Evolutionary conservation across 192 early-diverging fungal genomes (phyloP).

Genomic region (Radiomyces spectabilis): DNA sequence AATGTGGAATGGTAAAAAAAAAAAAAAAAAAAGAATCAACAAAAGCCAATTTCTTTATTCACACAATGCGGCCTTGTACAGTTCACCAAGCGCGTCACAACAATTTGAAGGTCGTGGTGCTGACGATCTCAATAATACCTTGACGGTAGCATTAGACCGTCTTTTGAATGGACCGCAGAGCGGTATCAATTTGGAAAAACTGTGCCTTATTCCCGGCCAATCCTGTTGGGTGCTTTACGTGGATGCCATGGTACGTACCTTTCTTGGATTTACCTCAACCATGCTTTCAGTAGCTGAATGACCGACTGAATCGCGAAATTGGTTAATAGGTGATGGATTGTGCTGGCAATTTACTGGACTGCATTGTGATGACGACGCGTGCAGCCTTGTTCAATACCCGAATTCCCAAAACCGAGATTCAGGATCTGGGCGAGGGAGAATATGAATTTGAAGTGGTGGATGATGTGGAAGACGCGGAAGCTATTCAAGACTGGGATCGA

Average conservation of each 20-base stretch:
- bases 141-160: constrained; percentile 76
- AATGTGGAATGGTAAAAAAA: constrained; percentile 79
- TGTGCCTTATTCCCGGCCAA: constrained; percentile 87
- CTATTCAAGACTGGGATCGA: constrained; percentile 66
- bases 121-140: constrained; percentile 79
- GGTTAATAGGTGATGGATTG: constrained; percentile 64
- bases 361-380: constrained; percentile 75
- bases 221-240: constrained; percentile 89
- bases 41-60: background rate
- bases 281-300: background rate
- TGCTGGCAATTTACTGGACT: constrained; percentile 81
- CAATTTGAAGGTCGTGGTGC: constrained; percentile 72
- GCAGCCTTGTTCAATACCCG: constrained; percentile 86
- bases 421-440: constrained; percentile 71
- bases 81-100: constrained; percentile 76
- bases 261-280: background rate
- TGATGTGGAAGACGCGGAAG: constrained; percentile 76
- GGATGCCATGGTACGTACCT: constrained; percentile 68
- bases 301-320: no score
- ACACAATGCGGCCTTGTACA: constrained; percentile 10
- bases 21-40: background rate
- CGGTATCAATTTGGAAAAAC: constrained; percentile 76
- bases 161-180: constrained; percentile 73
- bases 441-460: constrained; percentile 92
- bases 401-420: constrained; percentile 78